Evolutionary conservation across 805 yeast species (phyloP).

Genomic region (Candida hispaniensis): DNA sequence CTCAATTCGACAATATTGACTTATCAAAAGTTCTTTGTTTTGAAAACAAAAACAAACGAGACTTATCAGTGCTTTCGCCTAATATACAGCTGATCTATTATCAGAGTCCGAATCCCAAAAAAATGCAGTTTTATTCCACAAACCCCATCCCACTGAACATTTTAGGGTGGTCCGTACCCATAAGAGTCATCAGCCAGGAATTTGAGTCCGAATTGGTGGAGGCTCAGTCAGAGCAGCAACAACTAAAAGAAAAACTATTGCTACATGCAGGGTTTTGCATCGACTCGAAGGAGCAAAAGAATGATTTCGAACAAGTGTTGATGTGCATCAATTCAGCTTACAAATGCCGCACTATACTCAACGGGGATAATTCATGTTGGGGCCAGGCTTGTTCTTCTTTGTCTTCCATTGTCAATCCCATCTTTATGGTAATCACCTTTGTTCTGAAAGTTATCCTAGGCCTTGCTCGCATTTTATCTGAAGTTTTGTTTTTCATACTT

Average conservation of each 20-base stretch:
- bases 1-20: no score
- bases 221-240: conserved; percentile 17
- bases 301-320: conserved; percentile 18
- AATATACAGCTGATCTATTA: conserved; percentile 38
- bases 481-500: conserved; percentile 25
- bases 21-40: no score
- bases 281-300: conserved; percentile 5
- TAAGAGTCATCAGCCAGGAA: conserved; percentile 23
- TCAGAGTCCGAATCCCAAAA: conserved; percentile 57
- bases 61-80: no score
- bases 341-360: neutral
- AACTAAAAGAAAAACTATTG: conserved; percentile 20
- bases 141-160: conserved; percentile 59
- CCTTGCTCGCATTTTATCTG: conserved; percentile 25
- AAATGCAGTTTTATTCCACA: conserved; percentile 66
- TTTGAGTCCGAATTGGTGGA: conserved; percentile 27
- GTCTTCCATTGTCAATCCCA: conserved; percentile 6
- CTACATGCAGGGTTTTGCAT: conserved; percentile 19
- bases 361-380: conserved; percentile 12
- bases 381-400: no score
- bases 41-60: no score
- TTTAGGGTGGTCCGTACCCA: conserved; percentile 24
- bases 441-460: conserved; percentile 20
- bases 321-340: conserved; percentile 10
- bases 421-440: conserved; percentile 18